phyloP scores from a whole-genome alignment of 2,329 filamentous ascomycete species.

The Meredithiella fracta region DNA sequence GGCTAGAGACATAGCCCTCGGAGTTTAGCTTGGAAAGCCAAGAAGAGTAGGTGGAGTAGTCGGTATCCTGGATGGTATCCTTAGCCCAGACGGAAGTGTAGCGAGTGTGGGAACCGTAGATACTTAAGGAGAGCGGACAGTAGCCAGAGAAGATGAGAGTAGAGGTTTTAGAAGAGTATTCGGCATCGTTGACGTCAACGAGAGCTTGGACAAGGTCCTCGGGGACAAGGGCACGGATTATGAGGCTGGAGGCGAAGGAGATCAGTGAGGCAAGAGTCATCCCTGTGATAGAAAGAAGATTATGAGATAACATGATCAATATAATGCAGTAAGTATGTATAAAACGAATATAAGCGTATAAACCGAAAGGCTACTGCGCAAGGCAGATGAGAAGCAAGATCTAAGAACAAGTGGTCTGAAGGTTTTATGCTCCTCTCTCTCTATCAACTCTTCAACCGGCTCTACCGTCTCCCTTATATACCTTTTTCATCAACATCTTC shows the following conservation, averaged over 20 bases:
- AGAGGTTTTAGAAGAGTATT: conserved; percentile 1
- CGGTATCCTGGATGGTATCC: conserved; percentile 11
- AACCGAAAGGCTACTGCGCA: conserved; percentile 2
- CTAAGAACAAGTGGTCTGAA: not conserved
- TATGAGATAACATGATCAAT: conserved; percentile 7
- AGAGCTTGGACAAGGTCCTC: not conserved
- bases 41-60: conserved; percentile 9
- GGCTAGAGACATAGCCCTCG: conserved; percentile 14
- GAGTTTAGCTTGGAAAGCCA: conserved; percentile 14
- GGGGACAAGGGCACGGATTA: not conserved
- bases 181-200: not conserved
- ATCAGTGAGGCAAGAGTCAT: not conserved
- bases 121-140: conserved; percentile 15
- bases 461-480: too few species aligned
- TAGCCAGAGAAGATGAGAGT: conserved; percentile 12
- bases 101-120: conserved; percentile 10
- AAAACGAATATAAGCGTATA: not conserved
- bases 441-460: too few species aligned
- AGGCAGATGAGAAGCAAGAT: not conserved
- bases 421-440: too few species aligned
- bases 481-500: too few species aligned
- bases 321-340: not conserved
- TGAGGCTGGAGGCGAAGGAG: not conserved
- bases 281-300: not conserved
- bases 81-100: conserved; percentile 15